phyloP scores from a whole-genome alignment of 495 filamentous ascomycete species.

The Cudoniella acicularis region DNA sequence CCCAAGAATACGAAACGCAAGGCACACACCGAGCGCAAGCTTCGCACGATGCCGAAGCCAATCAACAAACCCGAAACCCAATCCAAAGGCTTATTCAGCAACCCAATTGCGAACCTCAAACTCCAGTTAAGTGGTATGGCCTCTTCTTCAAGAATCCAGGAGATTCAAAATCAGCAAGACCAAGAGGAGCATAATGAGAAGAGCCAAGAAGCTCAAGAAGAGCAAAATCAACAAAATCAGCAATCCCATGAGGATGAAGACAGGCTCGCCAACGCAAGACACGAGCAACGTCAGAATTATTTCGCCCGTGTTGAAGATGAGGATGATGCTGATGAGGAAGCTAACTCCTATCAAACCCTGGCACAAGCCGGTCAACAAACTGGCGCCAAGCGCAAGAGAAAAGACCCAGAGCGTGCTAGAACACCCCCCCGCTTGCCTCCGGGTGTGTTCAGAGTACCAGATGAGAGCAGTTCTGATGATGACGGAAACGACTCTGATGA shows the following conservation, averaged over 20 bases:
- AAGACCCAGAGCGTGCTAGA: neutral
- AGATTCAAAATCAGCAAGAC: neutral
- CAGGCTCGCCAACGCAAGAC: neutral
- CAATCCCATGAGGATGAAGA: neutral
- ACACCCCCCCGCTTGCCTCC: neutral
- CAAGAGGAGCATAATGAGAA: neutral
- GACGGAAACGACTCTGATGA: neutral
- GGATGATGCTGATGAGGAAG: neutral
- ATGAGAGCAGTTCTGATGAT: slow-evolving; percentile 1
- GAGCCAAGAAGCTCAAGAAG: neutral
- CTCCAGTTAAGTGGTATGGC: neutral
- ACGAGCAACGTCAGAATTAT: neutral
- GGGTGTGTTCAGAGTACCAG: neutral
- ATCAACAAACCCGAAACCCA: no score
- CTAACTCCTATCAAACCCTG: neutral
- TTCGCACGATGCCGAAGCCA: no score
- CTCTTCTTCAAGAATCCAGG: neutral
- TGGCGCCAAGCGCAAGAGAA: slow-evolving; percentile 8
- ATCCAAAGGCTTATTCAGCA: no score
- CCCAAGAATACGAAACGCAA: no score
- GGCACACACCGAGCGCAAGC: no score
- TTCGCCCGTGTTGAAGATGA: slow-evolving; percentile 1
- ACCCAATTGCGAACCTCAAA: no score
- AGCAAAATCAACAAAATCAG: neutral
- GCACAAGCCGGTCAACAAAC: neutral